phyloP scores from a whole-genome alignment of 2,329 filamentous ascomycete species.

The Nothophaeocryptopus gaeumannii region DNA sequence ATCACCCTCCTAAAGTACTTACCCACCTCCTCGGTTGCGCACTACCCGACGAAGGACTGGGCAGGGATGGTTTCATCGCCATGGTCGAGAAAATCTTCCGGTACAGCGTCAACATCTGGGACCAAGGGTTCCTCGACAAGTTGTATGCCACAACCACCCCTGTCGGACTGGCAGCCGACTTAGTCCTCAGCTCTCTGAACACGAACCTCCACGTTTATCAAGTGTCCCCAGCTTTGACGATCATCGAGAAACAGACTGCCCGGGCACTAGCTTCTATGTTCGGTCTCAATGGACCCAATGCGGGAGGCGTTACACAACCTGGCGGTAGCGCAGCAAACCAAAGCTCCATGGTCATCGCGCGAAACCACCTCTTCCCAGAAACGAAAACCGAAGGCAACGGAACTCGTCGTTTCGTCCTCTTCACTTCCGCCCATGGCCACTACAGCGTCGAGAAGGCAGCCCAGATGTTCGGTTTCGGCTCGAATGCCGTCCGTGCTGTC shows the following conservation, averaged over 20 bases:
- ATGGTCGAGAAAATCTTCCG: constrained; percentile 67
- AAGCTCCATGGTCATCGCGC: constrained; percentile 79
- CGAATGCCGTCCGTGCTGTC: constrained; percentile 67
- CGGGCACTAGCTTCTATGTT: constrained; percentile 71
- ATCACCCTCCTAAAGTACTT: constrained; percentile 45
- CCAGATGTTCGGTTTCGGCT: constrained; percentile 83
- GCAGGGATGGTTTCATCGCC: constrained; percentile 43
- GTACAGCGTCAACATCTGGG: constrained; percentile 97
- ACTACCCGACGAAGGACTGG: constrained; percentile 37
- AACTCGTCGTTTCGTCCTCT: constrained; percentile 67
- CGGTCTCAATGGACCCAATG: constrained; percentile 65
- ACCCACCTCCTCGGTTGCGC: constrained; percentile 39
- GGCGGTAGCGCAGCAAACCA: constrained; percentile 83
- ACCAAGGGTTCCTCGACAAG: constrained; percentile 95
- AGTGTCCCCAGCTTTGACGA: constrained; percentile 81
- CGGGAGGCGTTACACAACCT: constrained; percentile 71
- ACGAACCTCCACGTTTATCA: constrained; percentile 95
- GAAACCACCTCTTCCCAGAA: constrained; percentile 78
- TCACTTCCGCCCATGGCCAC: constrained; percentile 87
- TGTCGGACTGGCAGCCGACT: constrained; percentile 78
- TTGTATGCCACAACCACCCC: constrained; percentile 88
- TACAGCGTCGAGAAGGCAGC: constrained; percentile 94
- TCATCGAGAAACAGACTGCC: constrained; percentile 83
- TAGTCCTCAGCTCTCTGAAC: constrained; percentile 81
- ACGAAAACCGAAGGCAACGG: constrained; percentile 73